Evolutionary conservation across 768 basidiomycete species (phyloP).

Genomic region (Amanita subjunquillea): DNA sequence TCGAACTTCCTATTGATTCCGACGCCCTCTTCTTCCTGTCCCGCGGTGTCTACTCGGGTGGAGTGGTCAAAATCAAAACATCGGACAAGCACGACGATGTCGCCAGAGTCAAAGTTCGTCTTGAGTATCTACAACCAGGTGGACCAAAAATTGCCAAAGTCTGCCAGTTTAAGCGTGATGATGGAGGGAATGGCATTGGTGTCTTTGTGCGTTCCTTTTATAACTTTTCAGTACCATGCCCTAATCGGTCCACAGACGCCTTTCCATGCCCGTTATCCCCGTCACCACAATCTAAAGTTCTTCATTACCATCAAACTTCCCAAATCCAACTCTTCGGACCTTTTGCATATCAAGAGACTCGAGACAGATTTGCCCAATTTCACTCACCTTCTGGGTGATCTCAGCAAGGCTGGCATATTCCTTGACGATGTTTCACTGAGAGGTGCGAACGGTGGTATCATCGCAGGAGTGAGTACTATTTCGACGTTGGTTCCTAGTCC

Average conservation of each 20-base stretch:
- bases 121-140: conserved; percentile 11
- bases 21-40: conserved; percentile 23
- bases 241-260: conserved; percentile 9
- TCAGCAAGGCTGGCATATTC: conserved; percentile 20
- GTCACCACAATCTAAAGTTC: conserved; percentile 10
- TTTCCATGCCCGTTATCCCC: background rate
- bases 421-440: conserved; percentile 29
- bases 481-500: background rate
- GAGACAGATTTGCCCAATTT: conserved; percentile 35
- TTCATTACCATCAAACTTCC: conserved; percentile 17
- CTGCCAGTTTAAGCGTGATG: conserved; percentile 17
- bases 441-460: conserved; percentile 23
- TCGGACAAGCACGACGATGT: conserved; percentile 6
- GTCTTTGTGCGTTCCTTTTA: conserved; percentile 20
- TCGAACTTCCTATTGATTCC: conserved; percentile 19
- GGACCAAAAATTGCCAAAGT: conserved; percentile 16
- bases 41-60: conserved; percentile 16
- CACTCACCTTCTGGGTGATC: conserved; percentile 24
- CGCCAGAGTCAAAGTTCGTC: conserved; percentile 5
- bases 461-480: conserved; percentile 19
- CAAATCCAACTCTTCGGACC: conserved; percentile 5
- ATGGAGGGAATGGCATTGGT: conserved; percentile 22
- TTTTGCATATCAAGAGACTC: conserved; percentile 28
- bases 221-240: background rate
- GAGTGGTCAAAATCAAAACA: conserved; percentile 8